phyloP scores from a whole-genome alignment of 306 rosid genomes.

The Prunus dulcis region DNA sequence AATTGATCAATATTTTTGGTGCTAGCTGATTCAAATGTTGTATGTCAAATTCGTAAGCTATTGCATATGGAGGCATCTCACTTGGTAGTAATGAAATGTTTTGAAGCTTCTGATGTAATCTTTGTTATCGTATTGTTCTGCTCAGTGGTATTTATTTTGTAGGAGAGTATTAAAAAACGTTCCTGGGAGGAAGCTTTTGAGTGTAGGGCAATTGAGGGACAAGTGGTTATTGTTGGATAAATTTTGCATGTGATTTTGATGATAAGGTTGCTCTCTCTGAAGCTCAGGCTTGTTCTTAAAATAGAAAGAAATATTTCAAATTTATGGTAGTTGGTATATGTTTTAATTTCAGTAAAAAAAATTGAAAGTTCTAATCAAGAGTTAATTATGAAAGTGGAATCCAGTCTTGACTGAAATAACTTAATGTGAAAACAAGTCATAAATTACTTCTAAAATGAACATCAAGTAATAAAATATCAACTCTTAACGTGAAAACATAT shows the following conservation, averaged over 20 bases:
- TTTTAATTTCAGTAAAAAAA: neutral
- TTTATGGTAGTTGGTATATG: neutral
- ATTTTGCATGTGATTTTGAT: neutral
- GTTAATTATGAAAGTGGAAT: neutral
- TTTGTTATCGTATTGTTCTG: neutral
- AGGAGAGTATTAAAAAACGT: neutral
- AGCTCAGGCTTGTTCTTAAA: neutral
- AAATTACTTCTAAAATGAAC: no score
- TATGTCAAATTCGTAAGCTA: neutral
- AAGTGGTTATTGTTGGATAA: neutral
- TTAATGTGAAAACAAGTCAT: no score
- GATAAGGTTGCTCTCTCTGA: neutral
- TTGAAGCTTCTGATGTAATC: neutral
- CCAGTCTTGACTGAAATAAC: neutral
- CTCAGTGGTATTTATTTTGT: neutral
- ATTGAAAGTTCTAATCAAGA: neutral
- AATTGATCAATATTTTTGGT: conserved; percentile 5
- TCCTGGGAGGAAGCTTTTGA: neutral
- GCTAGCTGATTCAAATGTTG: neutral
- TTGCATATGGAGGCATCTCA: neutral
- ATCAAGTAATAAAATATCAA: no score
- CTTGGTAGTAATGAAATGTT: neutral
- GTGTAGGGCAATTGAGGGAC: neutral
- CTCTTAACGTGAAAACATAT: no score
- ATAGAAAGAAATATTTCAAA: neutral